These are phyloP conservation scores for Gliomastix tumulicola DNA, from an alignment of 2,329 filamentous ascomycete genomes.

Conservation along the genomic window DNA sequence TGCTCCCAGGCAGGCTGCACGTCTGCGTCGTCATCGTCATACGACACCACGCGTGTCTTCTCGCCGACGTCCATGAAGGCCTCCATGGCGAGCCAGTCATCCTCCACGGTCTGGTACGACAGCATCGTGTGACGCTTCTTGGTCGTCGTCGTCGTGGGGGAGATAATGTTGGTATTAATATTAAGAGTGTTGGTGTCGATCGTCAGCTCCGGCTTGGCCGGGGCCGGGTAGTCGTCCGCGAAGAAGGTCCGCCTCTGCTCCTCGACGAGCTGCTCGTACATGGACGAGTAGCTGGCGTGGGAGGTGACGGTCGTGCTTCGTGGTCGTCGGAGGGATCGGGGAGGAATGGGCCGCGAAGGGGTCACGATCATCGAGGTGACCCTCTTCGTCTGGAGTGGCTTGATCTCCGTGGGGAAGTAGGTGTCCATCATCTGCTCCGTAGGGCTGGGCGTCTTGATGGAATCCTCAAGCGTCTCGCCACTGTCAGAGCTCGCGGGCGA, in stretches of 20 bases:
- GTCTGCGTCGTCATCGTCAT: constrained; percentile 8
- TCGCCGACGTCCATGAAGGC: constrained; percentile 21
- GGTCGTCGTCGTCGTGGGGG: not conserved
- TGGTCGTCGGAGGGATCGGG: not conserved
- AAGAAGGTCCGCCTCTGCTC: constrained; percentile 5
- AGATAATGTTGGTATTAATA: too few relatives aligned
- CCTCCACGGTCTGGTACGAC: not conserved
- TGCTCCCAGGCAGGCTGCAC: constrained; percentile 35
- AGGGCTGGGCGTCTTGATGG: constrained; percentile 13
- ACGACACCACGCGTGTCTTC: too few relatives aligned
- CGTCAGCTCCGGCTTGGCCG: not conserved
- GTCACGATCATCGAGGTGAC: constrained; percentile 14
- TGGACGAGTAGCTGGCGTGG: constrained; percentile 15
- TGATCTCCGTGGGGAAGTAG: constrained; percentile 1
- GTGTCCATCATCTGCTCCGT: constrained; percentile 6
- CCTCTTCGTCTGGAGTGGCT: constrained; percentile 13
- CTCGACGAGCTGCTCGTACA: constrained; percentile 14
- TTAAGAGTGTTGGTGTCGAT: too few relatives aligned
- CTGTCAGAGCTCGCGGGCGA: constrained; percentile 18
- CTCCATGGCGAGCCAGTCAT: constrained; percentile 27
- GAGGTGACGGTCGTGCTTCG: too few relatives aligned
- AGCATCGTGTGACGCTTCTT: not conserved
- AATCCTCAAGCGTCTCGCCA: constrained; percentile 14
- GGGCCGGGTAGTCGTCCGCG: not conserved
- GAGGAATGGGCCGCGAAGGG: constrained; percentile 2